These are phyloP conservation scores for Phytomonas sp. DNA, from an alignment of 208 protist species.

Conservation along the genomic window DNA sequence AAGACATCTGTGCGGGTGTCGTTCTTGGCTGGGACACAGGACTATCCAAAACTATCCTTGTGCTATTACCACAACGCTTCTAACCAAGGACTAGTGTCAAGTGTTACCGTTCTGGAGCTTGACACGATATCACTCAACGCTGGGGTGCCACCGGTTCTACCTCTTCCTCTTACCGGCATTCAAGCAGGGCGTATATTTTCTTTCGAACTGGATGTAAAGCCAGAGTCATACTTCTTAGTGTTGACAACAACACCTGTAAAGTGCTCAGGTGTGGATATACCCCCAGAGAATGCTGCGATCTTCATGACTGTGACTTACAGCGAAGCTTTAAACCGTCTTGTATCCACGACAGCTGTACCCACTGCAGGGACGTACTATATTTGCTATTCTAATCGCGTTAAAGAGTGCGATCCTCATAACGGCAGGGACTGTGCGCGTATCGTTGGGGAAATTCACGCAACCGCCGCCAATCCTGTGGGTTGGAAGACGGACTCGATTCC, in stretches of 20 bases:
- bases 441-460: constrained; percentile 48
- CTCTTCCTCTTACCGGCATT: constrained; percentile 8
- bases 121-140: constrained; percentile 26
- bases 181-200: constrained; percentile 31
- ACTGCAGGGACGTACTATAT: constrained; percentile 56
- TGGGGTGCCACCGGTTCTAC: constrained; percentile 39
- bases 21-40: constrained; percentile 11
- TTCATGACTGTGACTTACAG: constrained; percentile 25
- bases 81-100: constrained; percentile 6
- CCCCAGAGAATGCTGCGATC: constrained; percentile 14
- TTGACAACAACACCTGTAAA: neutral
- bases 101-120: constrained; percentile 34
- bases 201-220: constrained; percentile 17
- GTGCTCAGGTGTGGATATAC: neutral
- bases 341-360: constrained; percentile 25
- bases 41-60: constrained; percentile 23
- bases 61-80: constrained; percentile 47
- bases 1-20: constrained; percentile 17
- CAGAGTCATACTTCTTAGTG: neutral
- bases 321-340: constrained; percentile 26
- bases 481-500: constrained; percentile 48
- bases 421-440: constrained; percentile 61
- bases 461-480: constrained; percentile 27
- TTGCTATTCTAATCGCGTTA: constrained; percentile 61
- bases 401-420: constrained; percentile 3